Evolutionary conservation across 139 green algal species (phyloP), one percentile per base, ranked within the genome.

Genomic region (Closterium sp.): DNA sequence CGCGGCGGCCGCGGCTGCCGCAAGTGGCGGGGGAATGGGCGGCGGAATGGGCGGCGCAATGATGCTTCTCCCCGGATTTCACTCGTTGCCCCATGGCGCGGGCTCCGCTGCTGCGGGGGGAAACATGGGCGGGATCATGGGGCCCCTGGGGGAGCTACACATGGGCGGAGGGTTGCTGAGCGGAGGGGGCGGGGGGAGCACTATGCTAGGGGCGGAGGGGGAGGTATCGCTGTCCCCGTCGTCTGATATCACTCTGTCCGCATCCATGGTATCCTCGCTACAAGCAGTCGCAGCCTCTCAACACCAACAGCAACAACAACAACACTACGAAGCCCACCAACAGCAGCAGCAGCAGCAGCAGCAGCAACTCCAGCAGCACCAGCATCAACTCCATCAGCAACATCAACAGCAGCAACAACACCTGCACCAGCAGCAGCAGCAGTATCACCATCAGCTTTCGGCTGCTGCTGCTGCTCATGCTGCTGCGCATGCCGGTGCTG

Each of bases 261-360:
- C 83, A 34, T 32, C 30, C 1, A 86, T 86, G 83, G 30, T 23
- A 32, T 86, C 30, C 83, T 86, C 83, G 83, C 12, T 33, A 34
- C 83, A 32, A 86, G 83, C 83, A 86, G 83, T 76, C 25, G 83
- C 83, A 86, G n/a, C 30, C 83, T 86, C 55, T 25, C 83, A 86
- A 33, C 83, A 86, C 30, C 30, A 86, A 6, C 19, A 86, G 83
- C 83, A 86, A 33, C 83, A 86, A 23, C 83, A 86, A 23, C 83
- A 86, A 86, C 83, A 86, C 21, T 33, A 86, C 3, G 30, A 86
- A 19, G 16, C 30, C 30, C 83, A 86, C 21, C 83, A 86, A 23
- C 83, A 86, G 19, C 83, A 86, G 83, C 83, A 86, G 25, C 83
- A 86, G 23, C 83, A 86, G 23, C 83, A 86, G 23, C 83, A 86